A percentile compares a stretch with the other conserved stretches of the same genome.
These are phyloP conservation scores for Immersiporthe knoxdaviesiana DNA, from an alignment of 2,329 filamentous ascomycete species.

Conservation along the genomic window DNA sequence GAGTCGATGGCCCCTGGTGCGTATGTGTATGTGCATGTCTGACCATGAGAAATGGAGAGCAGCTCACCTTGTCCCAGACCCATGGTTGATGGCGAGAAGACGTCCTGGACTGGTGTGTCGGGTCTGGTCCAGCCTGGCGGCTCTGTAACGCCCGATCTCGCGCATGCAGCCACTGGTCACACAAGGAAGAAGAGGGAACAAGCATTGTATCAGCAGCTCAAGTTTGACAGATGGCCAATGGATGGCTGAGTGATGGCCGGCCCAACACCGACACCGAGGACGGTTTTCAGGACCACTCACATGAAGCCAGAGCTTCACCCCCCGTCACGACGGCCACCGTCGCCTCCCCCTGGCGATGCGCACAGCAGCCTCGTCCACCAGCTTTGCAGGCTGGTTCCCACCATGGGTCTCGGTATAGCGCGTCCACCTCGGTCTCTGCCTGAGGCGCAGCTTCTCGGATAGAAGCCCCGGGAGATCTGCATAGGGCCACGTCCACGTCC, in stretches of 20 bases:
- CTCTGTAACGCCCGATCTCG: constrained; percentile 42
- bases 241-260: not conserved
- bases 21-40: constrained; percentile 41
- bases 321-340: constrained; percentile 64
- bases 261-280: too few relatives aligned
- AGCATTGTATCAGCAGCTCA: constrained; percentile 5
- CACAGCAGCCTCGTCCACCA: constrained; percentile 66
- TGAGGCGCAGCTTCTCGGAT: constrained; percentile 50
- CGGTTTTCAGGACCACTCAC: constrained; percentile 39
- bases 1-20: constrained; percentile 25
- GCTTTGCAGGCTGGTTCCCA: constrained; percentile 63
- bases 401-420: constrained; percentile 59
- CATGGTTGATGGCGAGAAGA: constrained; percentile 46
- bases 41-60: constrained; percentile 36
- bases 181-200: too few relatives aligned
- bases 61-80: constrained; percentile 46
- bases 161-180: constrained; percentile 39
- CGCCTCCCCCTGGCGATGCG: constrained; percentile 57
- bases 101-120: constrained; percentile 33
- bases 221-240: not conserved
- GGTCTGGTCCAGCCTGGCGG: constrained; percentile 63
- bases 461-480: constrained; percentile 59
- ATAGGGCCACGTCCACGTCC: constrained; percentile 70
- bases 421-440: constrained; percentile 46
- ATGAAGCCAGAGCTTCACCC: constrained; percentile 65